These are phyloP conservation scores for Teunomyces aglyptinius DNA, from an alignment of 805 yeast genomes.

Conservation along the genomic window DNA sequence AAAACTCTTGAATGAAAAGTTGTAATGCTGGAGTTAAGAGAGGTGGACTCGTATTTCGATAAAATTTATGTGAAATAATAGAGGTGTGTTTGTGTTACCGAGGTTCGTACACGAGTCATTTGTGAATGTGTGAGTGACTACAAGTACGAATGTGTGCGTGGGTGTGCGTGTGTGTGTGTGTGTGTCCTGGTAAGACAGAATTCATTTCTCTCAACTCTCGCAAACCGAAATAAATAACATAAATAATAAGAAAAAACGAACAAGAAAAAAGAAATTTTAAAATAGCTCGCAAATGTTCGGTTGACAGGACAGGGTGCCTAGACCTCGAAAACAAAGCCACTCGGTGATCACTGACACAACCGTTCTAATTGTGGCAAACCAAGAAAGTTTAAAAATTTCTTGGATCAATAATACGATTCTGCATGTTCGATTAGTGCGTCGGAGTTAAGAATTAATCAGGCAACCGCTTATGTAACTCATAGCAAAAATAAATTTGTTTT, in stretches of 20 bases:
- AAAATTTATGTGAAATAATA: not conserved
- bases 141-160: no score
- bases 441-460: not conserved
- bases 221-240: not conserved
- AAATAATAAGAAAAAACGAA: not conserved
- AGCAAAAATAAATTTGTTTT: not conserved
- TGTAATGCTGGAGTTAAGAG: not conserved
- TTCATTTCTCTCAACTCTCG: not conserved
- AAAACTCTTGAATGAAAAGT: constrained; percentile 21
- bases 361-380: not conserved
- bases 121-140: no score
- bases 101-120: no score
- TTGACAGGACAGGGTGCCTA: not conserved
- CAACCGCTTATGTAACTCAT: not conserved
- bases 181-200: not conserved
- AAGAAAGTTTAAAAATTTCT: constrained; percentile 1
- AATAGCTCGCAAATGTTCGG: not conserved
- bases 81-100: not conserved
- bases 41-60: not conserved
- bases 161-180: not conserved
- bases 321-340: not conserved
- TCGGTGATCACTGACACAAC: not conserved
- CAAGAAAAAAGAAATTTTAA: not conserved
- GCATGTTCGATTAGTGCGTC: not conserved
- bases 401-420: not conserved